Evolutionary conservation across 225 moss, liverwort and hornwort genomes (phyloP), one percentile per base, ranked within the genome.

Genomic region (Polytrichum formosum): DNA sequence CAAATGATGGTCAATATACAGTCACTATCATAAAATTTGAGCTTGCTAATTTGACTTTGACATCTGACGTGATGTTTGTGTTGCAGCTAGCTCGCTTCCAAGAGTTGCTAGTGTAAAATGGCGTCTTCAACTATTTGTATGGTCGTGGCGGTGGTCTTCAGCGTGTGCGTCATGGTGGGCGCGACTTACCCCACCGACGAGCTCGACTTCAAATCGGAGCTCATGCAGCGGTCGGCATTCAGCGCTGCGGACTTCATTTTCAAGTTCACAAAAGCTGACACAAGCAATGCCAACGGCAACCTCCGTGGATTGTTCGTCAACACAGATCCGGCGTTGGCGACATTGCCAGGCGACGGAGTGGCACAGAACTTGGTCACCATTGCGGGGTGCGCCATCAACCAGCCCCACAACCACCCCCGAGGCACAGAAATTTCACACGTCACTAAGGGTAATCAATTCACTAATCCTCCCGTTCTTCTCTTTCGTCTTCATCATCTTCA

Each of bases 311-410:
- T 83, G 79, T 79, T 83, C 62, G 73, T 83, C 64, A 65, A 79
- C 76, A 55, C 35, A 27, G 67, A 83, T 64, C 71, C 76, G 0
- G 83, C 68, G 9, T 71, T 83, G 0, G 83, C 79, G 28, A 83
- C 83, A 0, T 71, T 83, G 30, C 83, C 79, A 0, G 71, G 71
- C 4, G 79, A 71, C 2, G 83, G 83, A 13, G 61, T 67, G 5
- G 60, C 76, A 1, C 83, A 83, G 76, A 83, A 83, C 33, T 16
- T 79, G 65, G 83, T 83, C 0, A 83, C 79, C 0, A 63, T 83
- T 0, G 79, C 67, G 6, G 67, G 79, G 17, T 83, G 83, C n/a
- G 83, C 76, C 0, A 20, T 79, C 35, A 83, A 79, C 22, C 83
- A 83, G 76, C 79, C 83, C 1, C 83, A 83, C 71, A 55, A 0